phyloP scores from a whole-genome alignment of 2,329 filamentous ascomycete genomes.

The Lasiodiplodia sp. region DNA sequence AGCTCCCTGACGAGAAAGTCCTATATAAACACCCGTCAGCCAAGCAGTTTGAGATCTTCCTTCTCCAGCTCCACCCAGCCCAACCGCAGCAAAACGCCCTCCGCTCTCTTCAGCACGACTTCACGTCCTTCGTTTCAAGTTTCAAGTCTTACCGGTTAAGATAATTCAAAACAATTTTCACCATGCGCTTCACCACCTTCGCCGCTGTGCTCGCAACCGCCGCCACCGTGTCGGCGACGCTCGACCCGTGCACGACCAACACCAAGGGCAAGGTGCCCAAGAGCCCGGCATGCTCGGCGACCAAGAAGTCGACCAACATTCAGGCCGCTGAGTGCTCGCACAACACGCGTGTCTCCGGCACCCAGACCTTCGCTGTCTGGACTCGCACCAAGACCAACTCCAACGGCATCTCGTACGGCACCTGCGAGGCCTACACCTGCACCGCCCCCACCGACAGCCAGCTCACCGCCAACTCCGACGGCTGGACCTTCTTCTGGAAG shows the following conservation, averaged over 20 bases:
- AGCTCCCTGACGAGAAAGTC: neutral
- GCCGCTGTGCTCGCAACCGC: constrained; percentile 31
- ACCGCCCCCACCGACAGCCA: constrained; percentile 10
- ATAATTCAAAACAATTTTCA: neutral
- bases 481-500: constrained; percentile 29
- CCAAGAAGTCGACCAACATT: constrained; percentile 46
- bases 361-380: constrained; percentile 52
- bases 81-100: neutral
- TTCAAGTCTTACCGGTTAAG: neutral
- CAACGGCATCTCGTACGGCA: constrained; percentile 54
- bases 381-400: constrained; percentile 51
- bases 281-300: constrained; percentile 33
- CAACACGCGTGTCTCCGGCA: constrained; percentile 48
- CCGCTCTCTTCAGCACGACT: neutral
- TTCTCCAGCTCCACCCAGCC: neutral
- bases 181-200: constrained; percentile 26
- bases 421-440: constrained; percentile 38
- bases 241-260: constrained; percentile 48
- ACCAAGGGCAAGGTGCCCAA: constrained; percentile 45
- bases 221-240: constrained; percentile 41
- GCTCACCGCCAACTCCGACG: constrained; percentile 1
- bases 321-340: constrained; percentile 54
- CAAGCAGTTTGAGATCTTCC: neutral
- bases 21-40: constrained; percentile 16
- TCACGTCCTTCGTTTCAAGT: constrained; percentile 5